phyloP scores from a whole-genome alignment of 306 rosid genomes.

The Ceratonia siliqua region DNA sequence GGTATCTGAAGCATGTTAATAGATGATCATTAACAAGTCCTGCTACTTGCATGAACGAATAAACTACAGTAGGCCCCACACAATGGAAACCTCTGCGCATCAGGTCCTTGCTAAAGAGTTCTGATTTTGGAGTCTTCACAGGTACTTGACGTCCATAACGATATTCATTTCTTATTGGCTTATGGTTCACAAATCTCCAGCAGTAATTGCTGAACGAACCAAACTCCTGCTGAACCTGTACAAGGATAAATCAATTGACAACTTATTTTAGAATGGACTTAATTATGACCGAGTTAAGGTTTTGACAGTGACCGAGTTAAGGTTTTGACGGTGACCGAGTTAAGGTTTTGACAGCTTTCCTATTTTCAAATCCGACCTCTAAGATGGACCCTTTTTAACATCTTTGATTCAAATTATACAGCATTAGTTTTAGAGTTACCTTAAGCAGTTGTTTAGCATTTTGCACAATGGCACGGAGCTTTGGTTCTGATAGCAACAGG shows the following conservation, averaged over 20 bases:
- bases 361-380: not conserved
- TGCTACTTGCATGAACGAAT: slow-evolving; percentile 88
- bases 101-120: slow-evolving; percentile 85
- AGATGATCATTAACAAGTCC: slow-evolving; percentile 89
- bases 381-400: slow-evolving; percentile 1
- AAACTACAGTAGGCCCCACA: slow-evolving; percentile 84
- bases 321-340: not conserved
- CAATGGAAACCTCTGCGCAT: slow-evolving; percentile 93
- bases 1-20: slow-evolving; percentile 66
- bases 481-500: slow-evolving; percentile 73
- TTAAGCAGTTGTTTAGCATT: slow-evolving; percentile 79
- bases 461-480: slow-evolving; percentile 83
- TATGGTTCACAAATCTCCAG: slow-evolving; percentile 85
- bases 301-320: not conserved
- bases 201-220: slow-evolving; percentile 88
- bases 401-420: slow-evolving; percentile 11
- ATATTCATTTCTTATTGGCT: slow-evolving; percentile 62
- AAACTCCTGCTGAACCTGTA: slow-evolving; percentile 73
- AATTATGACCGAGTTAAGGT: not conserved
- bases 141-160: slow-evolving; percentile 83
- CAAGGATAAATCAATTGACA: slow-evolving; percentile 4
- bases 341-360: not conserved
- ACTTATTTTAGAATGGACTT: slow-evolving; percentile 3
- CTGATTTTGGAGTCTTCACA: slow-evolving; percentile 84
- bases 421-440: slow-evolving; percentile 47